phyloP scores from a whole-genome alignment of 768 basidiomycete genomes.

The Wakefieldia striispora region DNA sequence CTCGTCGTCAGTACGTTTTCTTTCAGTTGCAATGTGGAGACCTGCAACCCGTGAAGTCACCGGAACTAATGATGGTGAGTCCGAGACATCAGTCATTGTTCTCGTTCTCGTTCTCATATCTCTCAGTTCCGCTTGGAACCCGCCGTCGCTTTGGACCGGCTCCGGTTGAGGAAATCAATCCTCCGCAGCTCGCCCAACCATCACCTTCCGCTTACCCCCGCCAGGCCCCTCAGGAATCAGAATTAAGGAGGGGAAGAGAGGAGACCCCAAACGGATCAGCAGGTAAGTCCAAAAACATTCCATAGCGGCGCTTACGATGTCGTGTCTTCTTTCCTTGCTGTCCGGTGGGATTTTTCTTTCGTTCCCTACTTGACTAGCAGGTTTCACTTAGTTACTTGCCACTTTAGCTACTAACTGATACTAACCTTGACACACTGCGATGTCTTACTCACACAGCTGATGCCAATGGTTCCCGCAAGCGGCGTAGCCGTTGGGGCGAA shows the following conservation, averaged over 20 bases:
- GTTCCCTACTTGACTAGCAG: constrained; percentile 30
- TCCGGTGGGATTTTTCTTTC: constrained; percentile 29
- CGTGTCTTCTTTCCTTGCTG: constrained; percentile 36
- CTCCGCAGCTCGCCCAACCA: constrained; percentile 84
- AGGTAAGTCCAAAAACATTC: constrained; percentile 61
- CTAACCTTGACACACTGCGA: constrained; percentile 53
- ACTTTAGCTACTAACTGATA: constrained; percentile 43
- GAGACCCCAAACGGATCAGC: constrained; percentile 67
- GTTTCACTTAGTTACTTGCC: constrained; percentile 31
- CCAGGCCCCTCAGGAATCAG: constrained; percentile 51
- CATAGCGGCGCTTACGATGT: constrained; percentile 37
- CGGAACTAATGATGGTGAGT: constrained; percentile 88
- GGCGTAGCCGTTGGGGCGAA: constrained; percentile 97
- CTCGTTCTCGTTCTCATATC: constrained; percentile 11
- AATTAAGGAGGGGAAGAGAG: constrained; percentile 64
- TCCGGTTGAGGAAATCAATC: constrained; percentile 74
- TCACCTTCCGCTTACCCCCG: constrained; percentile 85
- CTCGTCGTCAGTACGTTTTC: constrained; percentile 22
- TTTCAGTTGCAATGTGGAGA: constrained; percentile 70
- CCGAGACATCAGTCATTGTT: neutral
- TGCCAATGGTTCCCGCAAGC: constrained; percentile 86
- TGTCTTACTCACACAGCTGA: constrained; percentile 58
- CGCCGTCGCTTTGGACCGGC: constrained; percentile 91
- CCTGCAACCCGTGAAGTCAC: constrained; percentile 87
- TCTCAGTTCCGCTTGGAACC: constrained; percentile 73